Conservation (phyloP, 2,329 filamentous ascomycete species). For the Claviceps sp. region DNA sequence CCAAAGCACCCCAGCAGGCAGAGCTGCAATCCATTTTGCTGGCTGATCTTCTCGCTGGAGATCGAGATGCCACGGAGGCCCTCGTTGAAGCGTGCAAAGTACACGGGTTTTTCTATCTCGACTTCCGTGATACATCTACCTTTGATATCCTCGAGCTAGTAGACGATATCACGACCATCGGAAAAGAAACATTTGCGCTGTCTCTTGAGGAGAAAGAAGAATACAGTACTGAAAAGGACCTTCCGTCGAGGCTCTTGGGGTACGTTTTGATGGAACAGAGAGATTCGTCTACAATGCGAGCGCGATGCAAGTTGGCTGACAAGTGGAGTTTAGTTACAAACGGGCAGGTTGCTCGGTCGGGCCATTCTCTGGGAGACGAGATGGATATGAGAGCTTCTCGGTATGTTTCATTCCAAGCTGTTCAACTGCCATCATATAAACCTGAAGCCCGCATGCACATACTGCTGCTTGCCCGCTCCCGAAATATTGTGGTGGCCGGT, state of each 20-base stretch:
- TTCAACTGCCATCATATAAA: no score
- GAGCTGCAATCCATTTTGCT: not conserved
- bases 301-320: not conserved
- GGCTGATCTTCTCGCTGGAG: not conserved
- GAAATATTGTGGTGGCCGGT: conserved; percentile 29
- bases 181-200: not conserved
- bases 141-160: not conserved
- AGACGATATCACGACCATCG: not conserved
- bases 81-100: conserved; percentile 1
- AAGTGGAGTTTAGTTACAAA: not conserved
- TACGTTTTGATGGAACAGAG: not conserved
- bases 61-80: not conserved
- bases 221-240: conserved; percentile 3
- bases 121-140: not conserved
- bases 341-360: conserved; percentile 2
- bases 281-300: no score
- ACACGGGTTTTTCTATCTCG: conserved; percentile 4
- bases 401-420: not conserved
- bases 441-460: no score
- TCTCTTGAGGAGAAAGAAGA: conserved; percentile 1
- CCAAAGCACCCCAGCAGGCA: not conserved
- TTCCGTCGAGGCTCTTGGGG: conserved; percentile 3
- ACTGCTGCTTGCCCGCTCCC: no score
- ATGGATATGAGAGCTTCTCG: conserved; percentile 4
- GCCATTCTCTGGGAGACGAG: conserved; percentile 1